phyloP scores from a whole-genome alignment of 768 basidiomycete genomes.

The Sistotremastrum niveocremeum region DNA sequence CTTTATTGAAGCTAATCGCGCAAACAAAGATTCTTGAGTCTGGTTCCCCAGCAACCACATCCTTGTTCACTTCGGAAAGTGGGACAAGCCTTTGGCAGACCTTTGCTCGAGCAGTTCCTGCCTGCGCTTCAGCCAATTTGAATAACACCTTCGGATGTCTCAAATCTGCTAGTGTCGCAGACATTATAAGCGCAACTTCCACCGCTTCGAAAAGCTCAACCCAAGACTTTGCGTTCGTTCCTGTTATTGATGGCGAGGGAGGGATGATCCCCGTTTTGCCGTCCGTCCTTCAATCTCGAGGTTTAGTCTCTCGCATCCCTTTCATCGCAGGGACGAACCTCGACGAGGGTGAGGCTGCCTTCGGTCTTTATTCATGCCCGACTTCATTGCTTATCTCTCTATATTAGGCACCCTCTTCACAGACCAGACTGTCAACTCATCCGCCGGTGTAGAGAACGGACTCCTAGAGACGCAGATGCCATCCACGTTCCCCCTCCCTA shows the following conservation, averaged over 20 bases:
- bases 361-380: slow-evolving; percentile 12
- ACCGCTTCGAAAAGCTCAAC: slow-evolving; percentile 3
- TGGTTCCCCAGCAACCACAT: slow-evolving; percentile 19
- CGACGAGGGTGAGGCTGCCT: slow-evolving; percentile 28
- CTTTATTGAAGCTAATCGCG: background rate
- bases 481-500: slow-evolving; percentile 17
- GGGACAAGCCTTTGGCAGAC: slow-evolving; percentile 24
- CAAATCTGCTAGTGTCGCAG: slow-evolving; percentile 5
- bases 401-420: slow-evolving; percentile 24
- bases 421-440: slow-evolving; percentile 12
- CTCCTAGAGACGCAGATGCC: slow-evolving; percentile 13
- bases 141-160: slow-evolving; percentile 25
- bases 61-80: slow-evolving; percentile 18
- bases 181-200: too few species aligned
- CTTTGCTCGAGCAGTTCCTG: slow-evolving; percentile 24
- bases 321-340: slow-evolving; percentile 32
- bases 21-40: slow-evolving; percentile 30
- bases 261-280: slow-evolving; percentile 28
- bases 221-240: slow-evolving; percentile 20
- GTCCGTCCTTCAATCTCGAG: slow-evolving; percentile 18
- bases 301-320: slow-evolving; percentile 26
- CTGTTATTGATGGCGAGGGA: slow-evolving; percentile 28
- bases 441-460: slow-evolving; percentile 12
- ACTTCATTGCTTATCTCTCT: slow-evolving; percentile 9
- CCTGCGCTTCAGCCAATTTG: slow-evolving; percentile 18